Evolutionary conservation across 768 basidiomycete genomes (phyloP), one percentile per base, ranked within the genome.

Genomic region (Hypsizygus marmoreus): DNA sequence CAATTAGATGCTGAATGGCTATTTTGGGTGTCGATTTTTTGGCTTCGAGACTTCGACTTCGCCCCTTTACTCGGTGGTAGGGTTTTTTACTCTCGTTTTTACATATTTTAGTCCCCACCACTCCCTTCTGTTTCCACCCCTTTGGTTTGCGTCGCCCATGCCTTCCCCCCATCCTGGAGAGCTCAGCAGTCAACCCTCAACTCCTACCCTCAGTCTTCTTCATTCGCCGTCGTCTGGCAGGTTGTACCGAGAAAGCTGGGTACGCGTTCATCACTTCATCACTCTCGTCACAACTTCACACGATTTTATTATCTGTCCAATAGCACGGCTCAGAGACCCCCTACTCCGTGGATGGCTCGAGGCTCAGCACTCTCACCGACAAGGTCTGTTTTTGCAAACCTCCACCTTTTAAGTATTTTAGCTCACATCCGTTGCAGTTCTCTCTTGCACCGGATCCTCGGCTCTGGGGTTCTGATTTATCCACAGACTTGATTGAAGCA

Each of bases 391-490:
- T 30, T 29, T 5, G 16, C n/a, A 7, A 20, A 23, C 17, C 23
- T 19, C 2, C 30, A 43, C 14, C 36, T 28, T 43, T 6, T 19
- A 11, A 5, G 29, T 24, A 22, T 11, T 38, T 11, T 26, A 26
- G 22, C 35, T 37, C 19, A 22, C 40, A 49, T 25, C 34, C 26
- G 11, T 16, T 31, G 13, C 37, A 88, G 86, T 87, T 78, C 57
- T 76, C 81, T 8, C 68, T 89, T 13, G 70, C 81, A 2, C 73
- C 82, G 10, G 86, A 90, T 55, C 85, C 85, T 11, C 73, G 77
- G 13, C 67, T 69, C 17, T 88, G 87, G 87, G 82, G 84, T 16
- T 75, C 77, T 16, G 76, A 79, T 56, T 57, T 86, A 30, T 79
- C 74, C 16, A 69, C 73, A 4, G 75, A 80, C 58, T 51, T 72